A percentile compares a stretch with the other conserved stretches of the same genome.
These are phyloP conservation scores for Lonicera japonica DNA, from an alignment of 129 eudicot species.

Conservation along the genomic window DNA sequence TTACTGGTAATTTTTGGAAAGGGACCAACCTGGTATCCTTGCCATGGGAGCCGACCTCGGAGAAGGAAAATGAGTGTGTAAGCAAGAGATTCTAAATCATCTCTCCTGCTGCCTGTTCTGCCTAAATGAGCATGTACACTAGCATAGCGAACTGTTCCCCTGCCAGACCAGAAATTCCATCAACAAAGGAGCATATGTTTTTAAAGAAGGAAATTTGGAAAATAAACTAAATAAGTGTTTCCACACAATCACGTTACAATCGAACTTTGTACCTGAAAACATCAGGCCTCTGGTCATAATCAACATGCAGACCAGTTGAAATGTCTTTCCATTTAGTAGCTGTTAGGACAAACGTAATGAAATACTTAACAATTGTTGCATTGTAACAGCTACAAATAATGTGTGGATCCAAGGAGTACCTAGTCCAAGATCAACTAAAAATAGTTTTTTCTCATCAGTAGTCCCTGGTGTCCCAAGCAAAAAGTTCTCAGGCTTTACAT, in stretches of 20 bases:
- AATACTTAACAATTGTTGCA: slow-evolving; percentile 4
- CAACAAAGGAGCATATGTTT: background rate
- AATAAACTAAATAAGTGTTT: slow-evolving; percentile 1
- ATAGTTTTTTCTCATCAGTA: slow-evolving; percentile 67
- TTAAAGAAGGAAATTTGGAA: background rate
- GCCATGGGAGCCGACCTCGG: slow-evolving; percentile 90
- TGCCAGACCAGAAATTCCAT: slow-evolving; percentile 26
- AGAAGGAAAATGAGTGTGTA: slow-evolving; percentile 84
- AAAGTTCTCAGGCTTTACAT: slow-evolving; percentile 89
- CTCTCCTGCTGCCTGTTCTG: slow-evolving; percentile 40
- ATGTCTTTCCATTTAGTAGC: slow-evolving; percentile 75
- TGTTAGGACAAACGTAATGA: slow-evolving; percentile 15
- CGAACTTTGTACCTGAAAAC: slow-evolving; percentile 53
- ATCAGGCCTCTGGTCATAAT: slow-evolving; percentile 88
- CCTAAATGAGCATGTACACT: slow-evolving; percentile 30
- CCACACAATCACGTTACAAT: background rate
- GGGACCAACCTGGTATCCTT: slow-evolving; percentile 70
- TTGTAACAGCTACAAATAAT: background rate
- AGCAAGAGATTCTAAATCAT: slow-evolving; percentile 95
- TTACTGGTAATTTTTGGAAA: too few relatives aligned
- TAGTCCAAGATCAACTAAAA: slow-evolving; percentile 87
- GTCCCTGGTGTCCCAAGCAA: slow-evolving; percentile 87
- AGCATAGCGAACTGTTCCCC: slow-evolving; percentile 87
- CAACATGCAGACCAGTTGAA: slow-evolving; percentile 76
- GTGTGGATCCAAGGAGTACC: slow-evolving; percentile 29